Evolutionary conservation across 2,329 filamentous ascomycete genomes (phyloP), one percentile per base, ranked within the genome.

Genomic region (Huntiella omanensis): DNA sequence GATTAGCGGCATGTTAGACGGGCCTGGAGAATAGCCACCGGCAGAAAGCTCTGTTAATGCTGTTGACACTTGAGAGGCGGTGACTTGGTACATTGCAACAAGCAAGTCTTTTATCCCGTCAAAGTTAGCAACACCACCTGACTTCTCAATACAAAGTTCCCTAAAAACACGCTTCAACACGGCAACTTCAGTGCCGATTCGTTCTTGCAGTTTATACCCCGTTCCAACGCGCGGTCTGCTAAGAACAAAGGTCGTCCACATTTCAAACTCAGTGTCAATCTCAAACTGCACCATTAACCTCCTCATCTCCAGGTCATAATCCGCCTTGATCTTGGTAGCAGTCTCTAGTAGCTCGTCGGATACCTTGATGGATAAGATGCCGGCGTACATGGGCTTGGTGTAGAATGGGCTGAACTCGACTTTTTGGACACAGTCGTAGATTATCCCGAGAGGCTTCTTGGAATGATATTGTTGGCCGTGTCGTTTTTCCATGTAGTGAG

Each of bases 181-280:
- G 1, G 65, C 65, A 1, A 80, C 73, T 15, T 88, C 74, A 4
- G 69, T 67, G 0, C 81, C 82, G 32, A 96, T 75, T 12, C 83
- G 80, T 59, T 98, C 88, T 42, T 86, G 78, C 41, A 86, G 74
- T 55, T 91, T 93, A 64, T 92, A 96, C 52, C 91, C 83, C 6
- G 70, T 73, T 33, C 73, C 76, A 19, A 83, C 70, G 0, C 75
- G 70, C 6, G 83, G 81, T 56, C 81, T 83, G 1, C 72, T 71
- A 49, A 96, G 67, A 2, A 87, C 75, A 59, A 95, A 96, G 0
- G 83, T 79, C 0, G 85, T 80, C 77, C 80, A 95, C 8, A 93
- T 73, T 60, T 98, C 91, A 53, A 94, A 95, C 55, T 98, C 91
- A 0, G 83, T 93, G 13, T 66, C 63, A 47, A 96, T 81, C 38